Evolutionary conservation across 768 basidiomycete species (phyloP).

Genomic region (Cystobasidium tubakii): DNA sequence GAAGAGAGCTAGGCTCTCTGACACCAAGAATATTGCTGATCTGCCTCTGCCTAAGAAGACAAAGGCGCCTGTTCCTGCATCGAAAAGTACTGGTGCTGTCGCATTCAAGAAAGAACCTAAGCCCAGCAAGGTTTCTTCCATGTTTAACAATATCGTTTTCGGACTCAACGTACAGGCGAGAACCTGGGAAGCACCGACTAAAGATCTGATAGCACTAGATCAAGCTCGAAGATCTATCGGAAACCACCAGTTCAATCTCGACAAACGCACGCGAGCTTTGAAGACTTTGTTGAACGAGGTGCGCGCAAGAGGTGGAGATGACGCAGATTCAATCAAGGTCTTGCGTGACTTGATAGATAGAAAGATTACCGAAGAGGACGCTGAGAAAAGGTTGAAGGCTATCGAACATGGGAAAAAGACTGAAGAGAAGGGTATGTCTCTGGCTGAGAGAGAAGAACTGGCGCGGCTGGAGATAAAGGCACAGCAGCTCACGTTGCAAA

Average conservation of each 20-base stretch:
- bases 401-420: slow-evolving; percentile 8
- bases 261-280: neutral
- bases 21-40: neutral
- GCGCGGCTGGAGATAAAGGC: neutral
- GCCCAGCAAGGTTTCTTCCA: neutral
- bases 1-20: neutral
- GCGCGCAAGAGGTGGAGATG: neutral
- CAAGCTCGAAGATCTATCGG: neutral
- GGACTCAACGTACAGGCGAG: neutral
- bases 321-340: neutral
- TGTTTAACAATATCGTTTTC: neutral
- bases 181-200: neutral
- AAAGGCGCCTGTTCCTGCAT: too few relatives aligned
- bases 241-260: neutral
- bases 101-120: neutral
- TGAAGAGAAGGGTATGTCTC: neutral
- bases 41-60: too few relatives aligned
- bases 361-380: slow-evolving; percentile 8
- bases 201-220: slow-evolving; percentile 1
- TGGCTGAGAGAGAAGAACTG: slow-evolving; percentile 13
- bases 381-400: slow-evolving; percentile 2
- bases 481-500: neutral
- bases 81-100: too few relatives aligned
- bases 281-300: neutral
- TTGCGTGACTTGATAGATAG: slow-evolving; percentile 1